phyloP scores from a whole-genome alignment of 805 yeast species.

The Lipomyces yamadae region DNA sequence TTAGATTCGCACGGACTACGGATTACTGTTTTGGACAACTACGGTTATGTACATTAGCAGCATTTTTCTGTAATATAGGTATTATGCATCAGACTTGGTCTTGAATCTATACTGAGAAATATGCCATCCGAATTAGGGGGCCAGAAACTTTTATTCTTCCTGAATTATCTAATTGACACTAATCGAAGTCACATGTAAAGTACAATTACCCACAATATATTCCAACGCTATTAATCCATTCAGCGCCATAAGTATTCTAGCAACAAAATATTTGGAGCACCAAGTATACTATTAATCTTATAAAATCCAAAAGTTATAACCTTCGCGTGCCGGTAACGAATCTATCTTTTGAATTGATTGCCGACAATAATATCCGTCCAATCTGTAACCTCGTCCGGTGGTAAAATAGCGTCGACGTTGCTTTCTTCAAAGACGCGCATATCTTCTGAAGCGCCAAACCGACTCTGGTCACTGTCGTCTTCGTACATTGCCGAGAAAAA shows the following conservation, averaged over 20 bases:
- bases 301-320: neutral
- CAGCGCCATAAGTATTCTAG: neutral
- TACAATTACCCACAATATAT: neutral
- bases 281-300: neutral
- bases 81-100: neutral
- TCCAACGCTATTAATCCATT: neutral
- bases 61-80: neutral
- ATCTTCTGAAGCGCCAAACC: neutral
- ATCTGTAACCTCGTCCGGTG: neutral
- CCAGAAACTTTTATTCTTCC: neutral
- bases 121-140: too few species aligned
- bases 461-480: neutral
- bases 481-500: constrained; percentile 4
- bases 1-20: neutral
- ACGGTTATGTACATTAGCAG: neutral
- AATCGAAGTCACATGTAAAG: neutral
- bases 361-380: neutral
- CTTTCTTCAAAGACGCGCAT: neutral
- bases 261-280: neutral
- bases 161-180: neutral
- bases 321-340: neutral
- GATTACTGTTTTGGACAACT: neutral
- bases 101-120: too few species aligned
- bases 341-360: neutral
- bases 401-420: neutral